These are phyloP conservation scores for Litchi chinensis DNA, from an alignment of 345 rosid genomes.

Conservation along the genomic window DNA sequence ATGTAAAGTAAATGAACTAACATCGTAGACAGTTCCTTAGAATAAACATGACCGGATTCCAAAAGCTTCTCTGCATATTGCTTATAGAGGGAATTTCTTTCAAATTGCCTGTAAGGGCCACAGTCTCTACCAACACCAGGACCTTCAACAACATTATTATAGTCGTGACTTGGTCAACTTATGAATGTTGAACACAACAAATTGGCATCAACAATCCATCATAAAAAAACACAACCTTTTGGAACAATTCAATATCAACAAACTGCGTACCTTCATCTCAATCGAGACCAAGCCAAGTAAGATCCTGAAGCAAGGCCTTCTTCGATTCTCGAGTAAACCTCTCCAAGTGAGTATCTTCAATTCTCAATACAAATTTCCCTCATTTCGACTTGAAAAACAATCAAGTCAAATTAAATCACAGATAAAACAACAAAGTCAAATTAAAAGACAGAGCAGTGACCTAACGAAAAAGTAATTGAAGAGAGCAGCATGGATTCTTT, in stretches of 20 bases:
- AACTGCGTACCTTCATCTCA: slow-evolving; percentile 79
- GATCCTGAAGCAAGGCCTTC: slow-evolving; percentile 88
- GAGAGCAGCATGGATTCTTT: too few species aligned
- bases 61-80: slow-evolving; percentile 76
- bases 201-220: not conserved
- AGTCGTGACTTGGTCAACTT: not conserved
- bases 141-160: slow-evolving; percentile 37
- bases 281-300: slow-evolving; percentile 88
- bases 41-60: slow-evolving; percentile 86
- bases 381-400: slow-evolving; percentile 66
- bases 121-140: slow-evolving; percentile 79
- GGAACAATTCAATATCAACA: not conserved
- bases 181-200: not conserved
- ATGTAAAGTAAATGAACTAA: slow-evolving; percentile 33
- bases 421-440: not conserved
- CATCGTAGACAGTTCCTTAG: slow-evolving; percentile 91
- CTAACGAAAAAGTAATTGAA: slow-evolving; percentile 93
- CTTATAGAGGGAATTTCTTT: slow-evolving; percentile 79
- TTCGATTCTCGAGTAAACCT: slow-evolving; percentile 90
- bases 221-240: not conserved
- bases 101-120: slow-evolving; percentile 92
- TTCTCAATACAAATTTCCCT: slow-evolving; percentile 86
- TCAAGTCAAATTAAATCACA: not conserved
- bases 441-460: slow-evolving; percentile 24
- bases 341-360: slow-evolving; percentile 93